phyloP scores from a whole-genome alignment of 192 early-diverging fungal species.

The Chytriomyces sp. region DNA sequence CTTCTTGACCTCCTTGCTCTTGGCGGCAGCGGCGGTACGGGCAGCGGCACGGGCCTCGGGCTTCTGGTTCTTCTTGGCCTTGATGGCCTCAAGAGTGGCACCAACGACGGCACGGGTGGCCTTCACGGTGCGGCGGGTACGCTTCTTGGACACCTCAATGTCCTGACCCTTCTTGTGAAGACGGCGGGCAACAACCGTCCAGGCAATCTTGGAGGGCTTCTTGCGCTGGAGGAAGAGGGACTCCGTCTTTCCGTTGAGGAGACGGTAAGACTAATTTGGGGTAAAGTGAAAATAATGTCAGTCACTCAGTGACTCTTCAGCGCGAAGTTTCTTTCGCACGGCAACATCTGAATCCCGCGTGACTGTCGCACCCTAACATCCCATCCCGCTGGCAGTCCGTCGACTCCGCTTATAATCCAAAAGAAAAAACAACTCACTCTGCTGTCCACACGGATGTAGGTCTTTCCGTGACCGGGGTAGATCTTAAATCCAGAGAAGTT shows the following conservation, averaged over 20 bases:
- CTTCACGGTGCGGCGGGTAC: conserved; percentile 91
- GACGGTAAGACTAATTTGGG: conserved; percentile 77
- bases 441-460: conserved; percentile 89
- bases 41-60: conserved; percentile 91
- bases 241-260: conserved; percentile 95
- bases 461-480: conserved; percentile 98
- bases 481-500: conserved; percentile 99
- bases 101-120: conserved; percentile 94
- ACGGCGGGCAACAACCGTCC: conserved; percentile 97
- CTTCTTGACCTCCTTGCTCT: conserved; percentile 95
- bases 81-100: conserved; percentile 93
- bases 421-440: conserved; percentile 63
- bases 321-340: not conserved
- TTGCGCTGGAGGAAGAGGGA: conserved; percentile 95
- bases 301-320: conserved; percentile 28
- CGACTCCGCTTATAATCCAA: too few relatives aligned
- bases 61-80: conserved; percentile 96
- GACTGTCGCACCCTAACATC: not conserved
- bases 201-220: conserved; percentile 97
- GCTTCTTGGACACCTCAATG: conserved; percentile 96
- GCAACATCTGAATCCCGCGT: not conserved
- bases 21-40: conserved; percentile 79
- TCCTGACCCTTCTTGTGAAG: conserved; percentile 98
- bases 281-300: not conserved
- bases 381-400: not conserved